Evolutionary conservation across 2,329 filamentous ascomycete species (phyloP), one percentile per base, ranked within the genome.

Genomic region (Beauveria australis): DNA sequence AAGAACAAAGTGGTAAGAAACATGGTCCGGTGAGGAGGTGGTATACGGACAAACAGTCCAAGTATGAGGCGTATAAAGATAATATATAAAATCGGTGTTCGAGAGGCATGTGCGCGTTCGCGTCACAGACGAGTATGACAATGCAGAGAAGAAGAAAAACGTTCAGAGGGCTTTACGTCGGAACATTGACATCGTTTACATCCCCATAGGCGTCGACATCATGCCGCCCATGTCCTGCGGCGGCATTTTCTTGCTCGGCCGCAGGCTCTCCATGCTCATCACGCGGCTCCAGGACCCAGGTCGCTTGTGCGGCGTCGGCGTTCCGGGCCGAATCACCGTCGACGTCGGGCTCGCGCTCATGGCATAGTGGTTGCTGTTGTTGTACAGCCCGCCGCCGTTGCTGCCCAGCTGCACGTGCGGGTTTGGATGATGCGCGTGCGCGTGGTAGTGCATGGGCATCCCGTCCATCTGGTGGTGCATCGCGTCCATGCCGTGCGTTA

Each of bases 221-320:
- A 65, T 41, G 33, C 57, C 61, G 33, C 59, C 60, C 54, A 61
- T 62, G 44, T 70, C 69, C 10, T 70, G 68, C 62, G 68, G 70
- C 30, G 71, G 70, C 65, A 73, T 73, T 68, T 74, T 75, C 64
- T 68, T 68, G 5, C 46, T 62, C 37, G 74, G 72, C 8, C 73
- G 71, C 26, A 75, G 62, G 61, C 69, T 72, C 62, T 75, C 74
- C 63, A 75, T 72, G 64, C 70, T 73, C 24, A 73, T 66, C 33
- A 73, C 66, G 54, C 73, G 72, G 16, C 71, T 70, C 74, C 74
- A 76, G 4, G 73, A 75, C 28, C 70, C 73, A 24, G 74, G 73
- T 59, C 74, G 69, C 62, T 75, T 75, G 59, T 73, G 68, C 1
- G 74, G 73, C 16, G 72, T 71, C 7, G 74, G 74, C 22, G 74